phyloP scores from a whole-genome alignment of 2,329 filamentous ascomycete species.

The Trichoderma arundinaceum region DNA sequence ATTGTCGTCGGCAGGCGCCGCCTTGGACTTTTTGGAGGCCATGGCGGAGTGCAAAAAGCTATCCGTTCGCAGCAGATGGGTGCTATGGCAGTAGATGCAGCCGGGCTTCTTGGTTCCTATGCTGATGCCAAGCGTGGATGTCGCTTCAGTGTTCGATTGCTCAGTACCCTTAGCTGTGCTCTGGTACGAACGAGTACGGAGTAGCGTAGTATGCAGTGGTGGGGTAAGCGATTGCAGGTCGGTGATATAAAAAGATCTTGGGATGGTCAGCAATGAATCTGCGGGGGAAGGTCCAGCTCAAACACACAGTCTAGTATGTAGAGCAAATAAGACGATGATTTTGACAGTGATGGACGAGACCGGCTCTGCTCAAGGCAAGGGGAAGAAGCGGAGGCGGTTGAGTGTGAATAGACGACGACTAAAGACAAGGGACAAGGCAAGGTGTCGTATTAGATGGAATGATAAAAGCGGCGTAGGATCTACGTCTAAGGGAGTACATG shows the following conservation, averaged over 20 bases:
- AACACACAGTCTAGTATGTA: background rate
- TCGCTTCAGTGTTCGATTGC: background rate
- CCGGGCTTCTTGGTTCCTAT: background rate
- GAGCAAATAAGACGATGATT: background rate
- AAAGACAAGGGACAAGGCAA: conserved; percentile 5
- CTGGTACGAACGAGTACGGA: background rate
- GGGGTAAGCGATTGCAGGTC: conserved; percentile 15
- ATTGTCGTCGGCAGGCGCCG: conserved; percentile 63
- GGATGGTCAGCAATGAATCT: background rate
- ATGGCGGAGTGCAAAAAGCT: conserved; percentile 47
- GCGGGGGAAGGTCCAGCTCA: background rate
- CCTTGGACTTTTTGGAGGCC: conserved; percentile 66
- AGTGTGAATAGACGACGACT: background rate
- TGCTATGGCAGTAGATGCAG: conserved; percentile 5
- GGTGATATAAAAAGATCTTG: background rate
- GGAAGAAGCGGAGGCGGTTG: background rate
- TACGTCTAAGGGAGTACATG: background rate
- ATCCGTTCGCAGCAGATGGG: background rate
- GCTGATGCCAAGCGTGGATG: conserved; percentile 3
- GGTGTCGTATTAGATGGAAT: background rate
- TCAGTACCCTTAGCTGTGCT: background rate
- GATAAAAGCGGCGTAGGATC: conserved; percentile 15
- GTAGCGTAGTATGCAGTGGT: conserved; percentile 20
- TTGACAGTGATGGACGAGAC: background rate
- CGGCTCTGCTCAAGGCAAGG: background rate